Evolutionary conservation across 176 grass and related monocot genomes (phyloP).

Genomic region (Pontederia crassipes): DNA sequence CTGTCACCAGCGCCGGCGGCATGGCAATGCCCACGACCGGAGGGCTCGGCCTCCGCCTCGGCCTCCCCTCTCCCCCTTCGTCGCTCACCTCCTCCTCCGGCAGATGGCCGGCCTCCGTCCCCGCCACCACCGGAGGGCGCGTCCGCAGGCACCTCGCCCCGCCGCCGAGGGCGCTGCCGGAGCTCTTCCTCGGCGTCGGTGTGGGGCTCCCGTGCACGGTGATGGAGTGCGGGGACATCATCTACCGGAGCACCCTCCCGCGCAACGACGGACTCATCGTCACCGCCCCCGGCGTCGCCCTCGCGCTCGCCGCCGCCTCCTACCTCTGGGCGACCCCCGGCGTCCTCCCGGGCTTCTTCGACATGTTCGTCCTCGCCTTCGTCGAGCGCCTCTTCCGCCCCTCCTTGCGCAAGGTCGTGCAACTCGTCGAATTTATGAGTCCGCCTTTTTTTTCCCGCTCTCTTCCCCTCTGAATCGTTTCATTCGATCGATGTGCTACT

Average conservation of each 20-base stretch:
- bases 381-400: constrained; percentile 67
- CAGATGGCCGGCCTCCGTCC: constrained; percentile 5
- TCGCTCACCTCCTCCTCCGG: constrained; percentile 8
- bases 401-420: constrained; percentile 65
- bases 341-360: constrained; percentile 90
- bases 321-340: constrained; percentile 96
- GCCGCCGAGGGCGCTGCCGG: constrained; percentile 31
- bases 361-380: constrained; percentile 93
- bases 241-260: constrained; percentile 95
- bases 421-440: not conserved
- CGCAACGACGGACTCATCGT: constrained; percentile 61
- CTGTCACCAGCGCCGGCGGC: too few relatives aligned
- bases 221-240: constrained; percentile 93
- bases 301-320: constrained; percentile 42
- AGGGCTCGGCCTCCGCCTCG: constrained; percentile 10
- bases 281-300: constrained; percentile 52
- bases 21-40: constrained; percentile 8
- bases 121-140: constrained; percentile 4
- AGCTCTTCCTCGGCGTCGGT: constrained; percentile 79
- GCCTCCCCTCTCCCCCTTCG: constrained; percentile 13
- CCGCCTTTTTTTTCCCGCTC: not conserved
- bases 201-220: constrained; percentile 97
- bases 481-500: too few relatives aligned
- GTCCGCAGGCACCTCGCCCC: constrained; percentile 20
- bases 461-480: not conserved